Evolutionary conservation across 108 stramenopile species (phyloP), one percentile per base, ranked within the genome.

Genomic region (Skeletonema grethae): DNA sequence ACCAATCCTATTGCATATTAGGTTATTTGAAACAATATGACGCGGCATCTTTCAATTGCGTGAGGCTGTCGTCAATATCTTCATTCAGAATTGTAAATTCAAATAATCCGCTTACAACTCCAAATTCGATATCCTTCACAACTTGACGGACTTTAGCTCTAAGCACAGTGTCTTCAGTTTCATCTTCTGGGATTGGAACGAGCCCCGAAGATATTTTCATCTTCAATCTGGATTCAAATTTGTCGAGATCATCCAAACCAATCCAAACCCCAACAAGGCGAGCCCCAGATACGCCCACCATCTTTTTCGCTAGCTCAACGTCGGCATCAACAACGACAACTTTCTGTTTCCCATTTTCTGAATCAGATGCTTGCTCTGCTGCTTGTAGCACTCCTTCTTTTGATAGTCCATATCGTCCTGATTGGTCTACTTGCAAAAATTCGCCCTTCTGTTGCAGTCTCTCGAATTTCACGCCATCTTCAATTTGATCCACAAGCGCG

Each of bases 31-130:
- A 93, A 48, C 85, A 87, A 70, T 87, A 94, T 30, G 57, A 76
- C 3, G 89, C 86, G 0, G 93, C 90, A 36, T 87, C 81, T 65
- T 81, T 70, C 29, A 94, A 60, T 75, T 91, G 82, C 48, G 63
- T 63, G 63, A 90, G 22, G 70, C 89, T 91, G 18, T 80, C 57
- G 10, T 86, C 88, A 55, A 83, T 43, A 68, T 89, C 82, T 38
- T 89, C 85, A 65, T 89, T 92, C 62, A 92, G 63, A 53, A 92
- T 84, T n/a, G 91, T 92, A 72, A 92, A 95, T 71, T 95, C 91
- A 75, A 95, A 95, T 24, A 92, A 70, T n/a, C 90, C 91, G 76
- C 87, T 83, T 0, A 83, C 84, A 38, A 95, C 78, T 7, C 94
- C 94, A 69, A 75, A 95, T 67, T 95, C 91, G 61, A 92, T 91